Evolutionary conservation across 352 stramenopile species (phyloP).

Genomic region (Phytophthora crassamura): DNA sequence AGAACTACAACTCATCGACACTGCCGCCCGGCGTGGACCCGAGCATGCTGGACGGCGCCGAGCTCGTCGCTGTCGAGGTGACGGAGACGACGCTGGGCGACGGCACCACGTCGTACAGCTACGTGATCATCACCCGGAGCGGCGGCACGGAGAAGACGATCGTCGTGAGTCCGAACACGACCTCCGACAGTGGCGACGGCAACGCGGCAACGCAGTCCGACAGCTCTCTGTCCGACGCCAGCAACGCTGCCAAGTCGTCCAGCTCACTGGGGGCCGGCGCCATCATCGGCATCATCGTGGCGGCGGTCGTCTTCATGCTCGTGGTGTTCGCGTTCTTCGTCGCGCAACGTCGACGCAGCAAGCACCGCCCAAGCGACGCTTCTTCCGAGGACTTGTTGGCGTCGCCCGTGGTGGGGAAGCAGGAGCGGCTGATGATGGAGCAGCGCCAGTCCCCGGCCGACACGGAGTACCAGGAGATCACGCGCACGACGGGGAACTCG

Average conservation of each 20-base stretch:
- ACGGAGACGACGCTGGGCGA: conserved; percentile 37
- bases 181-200: neutral
- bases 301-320: conserved; percentile 30
- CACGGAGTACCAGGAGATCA: conserved; percentile 31
- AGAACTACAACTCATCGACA: conserved; percentile 47
- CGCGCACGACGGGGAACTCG: conserved; percentile 19
- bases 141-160: conserved; percentile 29
- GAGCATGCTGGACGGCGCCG: conserved; percentile 41
- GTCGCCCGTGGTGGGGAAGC: conserved; percentile 23
- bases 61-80: conserved; percentile 48
- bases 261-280: conserved; percentile 17
- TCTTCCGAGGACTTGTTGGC: conserved; percentile 19
- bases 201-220: conserved; percentile 5
- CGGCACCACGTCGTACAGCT: conserved; percentile 42
- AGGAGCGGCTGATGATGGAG: conserved; percentile 6
- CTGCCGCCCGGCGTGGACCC: conserved; percentile 40
- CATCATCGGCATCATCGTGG: conserved; percentile 32
- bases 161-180: conserved; percentile 13
- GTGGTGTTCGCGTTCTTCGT: conserved; percentile 39
- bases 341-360: conserved; percentile 22
- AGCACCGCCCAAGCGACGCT: conserved; percentile 8
- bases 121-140: conserved; percentile 50
- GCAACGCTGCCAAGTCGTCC: conserved; percentile 7
- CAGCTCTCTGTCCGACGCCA: conserved; percentile 19
- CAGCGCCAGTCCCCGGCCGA: conserved; percentile 14